These are phyloP conservation scores for Curvularia sp. DNA, from an alignment of 2,329 filamentous ascomycete genomes.

Conservation along the genomic window DNA sequence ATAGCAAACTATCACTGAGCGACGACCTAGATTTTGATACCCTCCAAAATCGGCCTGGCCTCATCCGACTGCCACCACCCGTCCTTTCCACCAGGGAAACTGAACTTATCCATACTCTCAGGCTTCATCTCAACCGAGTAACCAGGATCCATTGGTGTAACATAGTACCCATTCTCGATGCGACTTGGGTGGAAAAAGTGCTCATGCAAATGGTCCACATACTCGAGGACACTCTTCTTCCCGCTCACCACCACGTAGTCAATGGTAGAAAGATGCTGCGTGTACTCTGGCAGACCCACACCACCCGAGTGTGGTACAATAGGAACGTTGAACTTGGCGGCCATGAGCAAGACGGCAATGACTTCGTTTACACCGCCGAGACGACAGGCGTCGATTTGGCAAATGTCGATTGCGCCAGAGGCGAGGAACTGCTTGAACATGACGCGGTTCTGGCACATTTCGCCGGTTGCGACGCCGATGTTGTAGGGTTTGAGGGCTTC, in stretches of 20 bases:
- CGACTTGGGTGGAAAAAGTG: constrained; percentile 84
- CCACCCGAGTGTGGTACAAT: constrained; percentile 90
- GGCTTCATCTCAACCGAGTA: constrained; percentile 95
- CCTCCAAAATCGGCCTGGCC: constrained; percentile 75
- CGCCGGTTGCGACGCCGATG: constrained; percentile 87
- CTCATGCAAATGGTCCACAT: constrained; percentile 92
- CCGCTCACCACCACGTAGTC: constrained; percentile 89
- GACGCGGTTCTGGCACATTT: constrained; percentile 95
- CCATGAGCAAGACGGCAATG: constrained; percentile 86
- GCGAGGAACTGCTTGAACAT: constrained; percentile 92
- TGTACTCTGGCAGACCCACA: constrained; percentile 91
- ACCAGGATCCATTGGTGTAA: constrained; percentile 80
- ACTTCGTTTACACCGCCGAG: constrained; percentile 92
- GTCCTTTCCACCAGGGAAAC: constrained; percentile 77
- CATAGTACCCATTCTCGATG: constrained; percentile 86
- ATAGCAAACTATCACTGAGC: neutral
- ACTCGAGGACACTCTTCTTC: constrained; percentile 83
- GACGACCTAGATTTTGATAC: constrained; percentile 51
- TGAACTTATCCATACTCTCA: constrained; percentile 81
- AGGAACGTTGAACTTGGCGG: constrained; percentile 78
- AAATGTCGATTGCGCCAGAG: constrained; percentile 81
- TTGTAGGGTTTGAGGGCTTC: constrained; percentile 76
- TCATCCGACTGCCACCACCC: constrained; percentile 88
- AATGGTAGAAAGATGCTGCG: constrained; percentile 88
- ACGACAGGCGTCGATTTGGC: constrained; percentile 89